These are phyloP conservation scores for Pleurozium schreberi DNA, from an alignment of 225 moss, liverwort and hornwort species.

Conservation along the genomic window DNA sequence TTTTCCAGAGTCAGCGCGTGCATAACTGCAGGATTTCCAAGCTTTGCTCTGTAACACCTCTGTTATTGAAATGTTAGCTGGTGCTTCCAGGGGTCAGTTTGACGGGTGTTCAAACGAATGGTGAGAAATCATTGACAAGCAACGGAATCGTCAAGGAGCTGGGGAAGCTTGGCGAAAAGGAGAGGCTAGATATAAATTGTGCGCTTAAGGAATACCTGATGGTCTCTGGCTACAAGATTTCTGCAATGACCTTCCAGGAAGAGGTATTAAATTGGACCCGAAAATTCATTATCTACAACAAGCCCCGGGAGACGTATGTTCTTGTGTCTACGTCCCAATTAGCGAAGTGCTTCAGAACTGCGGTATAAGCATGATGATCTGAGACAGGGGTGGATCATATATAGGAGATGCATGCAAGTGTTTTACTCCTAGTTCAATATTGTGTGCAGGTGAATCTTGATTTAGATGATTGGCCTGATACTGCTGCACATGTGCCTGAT, in stretches of 20 bases:
- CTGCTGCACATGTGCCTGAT: slow-evolving; percentile 72
- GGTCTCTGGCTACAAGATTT: slow-evolving; percentile 72
- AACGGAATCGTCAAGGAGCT: slow-evolving; percentile 39
- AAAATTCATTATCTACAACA: neutral
- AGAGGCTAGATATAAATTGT: slow-evolving; percentile 70
- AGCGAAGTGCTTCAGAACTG: neutral
- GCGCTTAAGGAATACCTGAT: slow-evolving; percentile 88
- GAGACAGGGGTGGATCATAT: neutral
- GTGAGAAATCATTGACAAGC: slow-evolving; percentile 7
- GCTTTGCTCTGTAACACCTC: neutral
- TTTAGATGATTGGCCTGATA: slow-evolving; percentile 75
- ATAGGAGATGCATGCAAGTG: neutral
- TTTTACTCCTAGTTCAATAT: neutral
- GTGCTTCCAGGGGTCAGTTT: slow-evolving; percentile 20
- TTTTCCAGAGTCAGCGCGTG: neutral
- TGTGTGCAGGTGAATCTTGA: slow-evolving; percentile 61
- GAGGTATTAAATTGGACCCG: slow-evolving; percentile 36
- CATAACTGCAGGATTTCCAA: neutral
- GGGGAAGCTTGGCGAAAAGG: slow-evolving; percentile 58
- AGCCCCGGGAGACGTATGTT: neutral
- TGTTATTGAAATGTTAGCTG: neutral
- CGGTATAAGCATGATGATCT: neutral
- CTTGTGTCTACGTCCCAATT: neutral
- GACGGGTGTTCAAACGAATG: slow-evolving; percentile 8
- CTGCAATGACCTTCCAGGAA: slow-evolving; percentile 92